Evolutionary conservation across 306 rosid species (phyloP), one percentile per base, ranked within the genome.

Genomic region (Gleditsia sinensis): DNA sequence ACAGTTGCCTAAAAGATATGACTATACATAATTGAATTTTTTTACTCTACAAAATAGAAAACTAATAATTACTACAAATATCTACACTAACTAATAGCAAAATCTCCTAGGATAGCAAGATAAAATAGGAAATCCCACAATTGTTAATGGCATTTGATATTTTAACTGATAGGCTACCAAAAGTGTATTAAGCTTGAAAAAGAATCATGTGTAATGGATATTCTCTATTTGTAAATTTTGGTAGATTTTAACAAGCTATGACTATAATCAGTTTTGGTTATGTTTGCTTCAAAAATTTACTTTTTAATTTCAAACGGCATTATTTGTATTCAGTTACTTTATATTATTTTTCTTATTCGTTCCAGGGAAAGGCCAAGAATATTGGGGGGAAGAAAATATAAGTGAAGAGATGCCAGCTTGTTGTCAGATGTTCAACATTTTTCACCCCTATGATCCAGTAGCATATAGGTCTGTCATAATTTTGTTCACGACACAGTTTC

Each of bases 371-470:
- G 98, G 99, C 66, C 83, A 88, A 81, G 90, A 84, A 32, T 95
- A 95, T 57, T 95, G 99, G 99, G 95, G 72, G 55, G 93, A 87
- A 83, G 93, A 84, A 82, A 92, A 86, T 74, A 90, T 88, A 40
- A 84, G 20, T 39, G 99, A 95, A 81, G 98, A 92, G 86, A 88
- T 92, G 93, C 99, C 99, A 37, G 92, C 98, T 46, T 90, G 96
- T 80, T 88, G 88, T 59, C 97, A 88, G 81, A 84, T 95, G 93
- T 86, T 95, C 79, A 95, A 95, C 86, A 90, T 95, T 82, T 95
- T 95, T 88, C 99, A 95, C 72, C 99, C 99, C 34, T 95, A 69
- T 78, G 99, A 95, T 83, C 99, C 99, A 14, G 99, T 95, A 63
- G 99, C 97, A 77, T 95, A 92, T 78, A 92, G 99, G 99, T 92